A percentile compares a stretch with the other conserved stretches of the same genome.
phyloP scores from a whole-genome alignment of 345 rosid species.

The Eucalyptus pumila region DNA sequence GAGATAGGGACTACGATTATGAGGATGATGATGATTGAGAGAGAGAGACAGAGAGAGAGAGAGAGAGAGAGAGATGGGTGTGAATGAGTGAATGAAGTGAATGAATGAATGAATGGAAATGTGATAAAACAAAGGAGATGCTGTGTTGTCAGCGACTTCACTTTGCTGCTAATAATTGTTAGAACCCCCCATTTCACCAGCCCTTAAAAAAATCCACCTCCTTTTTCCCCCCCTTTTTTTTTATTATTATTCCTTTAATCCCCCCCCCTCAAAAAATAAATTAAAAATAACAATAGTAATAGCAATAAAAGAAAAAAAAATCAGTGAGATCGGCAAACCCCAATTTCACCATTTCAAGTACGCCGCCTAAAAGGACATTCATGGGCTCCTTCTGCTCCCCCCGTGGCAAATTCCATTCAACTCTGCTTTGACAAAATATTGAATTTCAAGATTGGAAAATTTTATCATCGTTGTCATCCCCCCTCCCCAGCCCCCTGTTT shows the following conservation, averaged over 20 bases:
- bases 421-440: background rate
- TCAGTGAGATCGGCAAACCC: background rate
- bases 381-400: background rate
- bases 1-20: conserved; percentile 44
- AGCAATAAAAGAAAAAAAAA: background rate
- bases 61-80: conserved; percentile 13
- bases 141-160: conserved; percentile 67
- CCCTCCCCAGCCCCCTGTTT: background rate
- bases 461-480: background rate
- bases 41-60: conserved; percentile 20
- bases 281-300: no score
- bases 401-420: background rate
- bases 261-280: background rate
- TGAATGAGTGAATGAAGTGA: conserved; percentile 9
- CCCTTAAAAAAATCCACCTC: background rate
- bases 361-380: background rate
- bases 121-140: conserved; percentile 37
- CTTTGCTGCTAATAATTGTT: conserved; percentile 84
- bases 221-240: fast-evolving
- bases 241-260: background rate
- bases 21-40: conserved; percentile 62
- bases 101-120: background rate
- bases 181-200: conserved; percentile 8
- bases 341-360: background rate
- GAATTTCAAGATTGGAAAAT: background rate